Evolutionary conservation across 441 rosid genomes (phyloP).

Genomic region (Gossypium schwendimanii): DNA sequence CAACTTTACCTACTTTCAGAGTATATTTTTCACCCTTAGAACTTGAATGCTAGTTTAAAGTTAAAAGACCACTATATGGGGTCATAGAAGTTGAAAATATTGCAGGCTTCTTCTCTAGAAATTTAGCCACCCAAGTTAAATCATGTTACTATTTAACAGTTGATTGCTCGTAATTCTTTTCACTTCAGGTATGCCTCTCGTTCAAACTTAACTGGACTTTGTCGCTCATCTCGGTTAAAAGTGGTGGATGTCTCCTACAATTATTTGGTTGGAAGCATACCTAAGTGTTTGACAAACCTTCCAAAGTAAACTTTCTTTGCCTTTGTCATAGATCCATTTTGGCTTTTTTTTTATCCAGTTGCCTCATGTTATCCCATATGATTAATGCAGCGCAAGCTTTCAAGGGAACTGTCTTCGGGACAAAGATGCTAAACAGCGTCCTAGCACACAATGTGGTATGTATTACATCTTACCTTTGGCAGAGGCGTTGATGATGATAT

Average conservation of each 20-base stretch:
- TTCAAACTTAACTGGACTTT: conserved; percentile 50
- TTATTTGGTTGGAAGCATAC: conserved; percentile 71
- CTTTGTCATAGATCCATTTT: conserved; percentile 1
- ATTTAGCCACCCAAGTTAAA: not conserved
- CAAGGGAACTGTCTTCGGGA: conserved; percentile 81
- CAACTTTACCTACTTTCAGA: not conserved
- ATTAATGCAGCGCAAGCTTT: conserved; percentile 59
- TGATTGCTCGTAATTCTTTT: conserved; percentile 15
- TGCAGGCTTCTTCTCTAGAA: not conserved
- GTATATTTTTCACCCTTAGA: not conserved
- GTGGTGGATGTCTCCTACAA: conserved; percentile 79
- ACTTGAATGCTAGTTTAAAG: not conserved
- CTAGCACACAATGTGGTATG: conserved; percentile 60
- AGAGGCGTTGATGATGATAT: not conserved
- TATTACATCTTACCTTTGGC: not conserved
- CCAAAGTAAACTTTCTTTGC: conserved; percentile 45
- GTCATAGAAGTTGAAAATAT: not conserved
- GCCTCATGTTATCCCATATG: conserved; percentile 11
- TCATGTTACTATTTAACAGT: not conserved
- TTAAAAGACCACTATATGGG: not conserved
- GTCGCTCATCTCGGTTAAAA: conserved; percentile 61
- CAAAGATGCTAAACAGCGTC: conserved; percentile 62
- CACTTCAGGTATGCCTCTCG: conserved; percentile 53
- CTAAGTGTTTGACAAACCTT: conserved; percentile 68
- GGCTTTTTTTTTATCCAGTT: not conserved